Base-by-base conservation (phyloP, 257 asterid genomes). In the Mentha longifolia region DNA sequence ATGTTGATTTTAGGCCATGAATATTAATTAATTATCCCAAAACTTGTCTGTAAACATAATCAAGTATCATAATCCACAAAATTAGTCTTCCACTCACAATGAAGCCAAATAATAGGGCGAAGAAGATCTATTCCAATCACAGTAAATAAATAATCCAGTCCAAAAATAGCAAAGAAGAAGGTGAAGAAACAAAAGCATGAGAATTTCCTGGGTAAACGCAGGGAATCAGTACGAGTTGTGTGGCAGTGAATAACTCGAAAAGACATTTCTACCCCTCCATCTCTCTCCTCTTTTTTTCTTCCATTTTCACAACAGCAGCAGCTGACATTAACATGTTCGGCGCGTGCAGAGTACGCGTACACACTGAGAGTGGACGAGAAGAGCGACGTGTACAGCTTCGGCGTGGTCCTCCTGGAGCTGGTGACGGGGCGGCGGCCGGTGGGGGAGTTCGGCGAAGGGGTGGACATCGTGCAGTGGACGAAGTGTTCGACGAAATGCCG, bases 381-480 rank as follows among this genome's bases (percentile, higher is more conserved):
- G 80, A 82, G 88, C 70, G 90, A 85, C 73, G 90, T 85, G 25
- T 85, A 85, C 79, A 85, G 90, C 79, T 85, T 76, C 56, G 90
- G 90, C n/a, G 90, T 85, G 2, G 90, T 85, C 50, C 79, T 85
- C 17, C 74, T 85, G 2, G 90, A 85, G 71, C 85, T 85, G 49
- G 17, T 85, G 73, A 83, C 90, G 3, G 90, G 90, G 9, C 78
- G 81, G 5, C 81, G 84, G 7, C 83, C 90, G 6, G 90, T 85
- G 51, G 90, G 87, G 15, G 88, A 85, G 67, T 85, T 82, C 46
- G 85, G 87, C 3, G 90, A 83, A 65, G 90, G 90, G 16, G 87
- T 85, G 37, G 90, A 85, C 50, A 85, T 85, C 45, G 90, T 83
- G 70, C 91, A 86, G 73, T 93, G 98, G 98, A 76, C 85, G 10